These are phyloP conservation scores for cucumber (Cucumis sativus) DNA, from an alignment of 306 rosid genomes.

Conservation along the genomic window DNA sequence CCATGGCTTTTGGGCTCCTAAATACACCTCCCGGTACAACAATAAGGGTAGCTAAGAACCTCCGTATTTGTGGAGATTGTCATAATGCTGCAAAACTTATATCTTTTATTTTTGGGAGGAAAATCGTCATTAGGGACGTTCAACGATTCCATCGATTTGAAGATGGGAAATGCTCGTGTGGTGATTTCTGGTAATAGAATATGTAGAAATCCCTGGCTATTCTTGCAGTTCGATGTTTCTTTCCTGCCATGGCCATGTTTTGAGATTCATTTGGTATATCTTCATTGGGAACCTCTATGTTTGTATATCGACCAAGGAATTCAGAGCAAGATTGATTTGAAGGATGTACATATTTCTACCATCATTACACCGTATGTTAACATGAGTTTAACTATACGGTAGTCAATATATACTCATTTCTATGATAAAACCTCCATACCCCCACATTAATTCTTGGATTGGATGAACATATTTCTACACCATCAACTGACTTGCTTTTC, in stretches of 20 bases:
- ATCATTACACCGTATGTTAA: too few relatives aligned
- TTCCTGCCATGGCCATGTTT: not conserved
- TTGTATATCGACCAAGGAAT: not conserved
- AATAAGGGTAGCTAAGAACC: constrained; percentile 72
- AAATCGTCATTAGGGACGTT: constrained; percentile 67
- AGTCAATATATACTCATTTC: too few relatives aligned
- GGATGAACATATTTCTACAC: not conserved
- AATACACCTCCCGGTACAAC: constrained; percentile 61
- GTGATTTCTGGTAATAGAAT: constrained; percentile 63
- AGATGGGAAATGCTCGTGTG: constrained; percentile 77
- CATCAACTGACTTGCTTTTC: not conserved
- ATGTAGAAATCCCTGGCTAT: not conserved
- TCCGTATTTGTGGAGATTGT: constrained; percentile 71
- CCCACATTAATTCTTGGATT: too few relatives aligned
- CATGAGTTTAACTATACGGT: too few relatives aligned
- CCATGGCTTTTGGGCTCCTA: constrained; percentile 57
- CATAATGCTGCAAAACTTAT: constrained; percentile 63
- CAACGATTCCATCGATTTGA: constrained; percentile 74
- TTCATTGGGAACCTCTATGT: not conserved
- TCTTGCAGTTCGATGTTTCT: not conserved
- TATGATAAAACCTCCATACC: too few relatives aligned
- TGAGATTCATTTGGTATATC: not conserved
- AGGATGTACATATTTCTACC: not conserved
- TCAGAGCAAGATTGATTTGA: not conserved
- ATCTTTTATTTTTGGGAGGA: constrained; percentile 52